Evolutionary conservation across 2,329 filamentous ascomycete species (phyloP).

Genomic region (Calonectria crousiana): DNA sequence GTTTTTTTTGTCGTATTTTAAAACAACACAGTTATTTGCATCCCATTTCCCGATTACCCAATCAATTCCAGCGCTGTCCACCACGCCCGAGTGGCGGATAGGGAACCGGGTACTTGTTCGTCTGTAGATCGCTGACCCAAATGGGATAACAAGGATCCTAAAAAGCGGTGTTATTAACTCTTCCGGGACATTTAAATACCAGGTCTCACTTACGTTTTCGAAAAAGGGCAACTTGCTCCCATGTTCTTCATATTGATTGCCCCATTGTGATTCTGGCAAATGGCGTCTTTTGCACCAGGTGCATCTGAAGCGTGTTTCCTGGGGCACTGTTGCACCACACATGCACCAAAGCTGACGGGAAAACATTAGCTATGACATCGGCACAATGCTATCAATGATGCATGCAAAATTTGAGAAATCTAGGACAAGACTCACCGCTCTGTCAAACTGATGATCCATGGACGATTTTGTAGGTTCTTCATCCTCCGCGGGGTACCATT

Average conservation of each 20-base stretch:
- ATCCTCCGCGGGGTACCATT: background rate
- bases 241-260: background rate
- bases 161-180: too few species aligned
- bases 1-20: too few species aligned
- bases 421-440: background rate
- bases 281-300: constrained; percentile 35
- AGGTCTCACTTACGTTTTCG: constrained; percentile 19
- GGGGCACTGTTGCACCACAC: constrained; percentile 13
- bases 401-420: background rate
- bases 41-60: too few species aligned
- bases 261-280: constrained; percentile 26
- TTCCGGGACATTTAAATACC: background rate
- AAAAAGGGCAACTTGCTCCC: constrained; percentile 27
- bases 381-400: too few species aligned
- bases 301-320: constrained; percentile 5
- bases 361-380: background rate
- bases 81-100: background rate
- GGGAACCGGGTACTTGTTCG: background rate
- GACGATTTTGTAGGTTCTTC: constrained; percentile 8
- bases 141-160: background rate
- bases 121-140: background rate
- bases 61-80: background rate
- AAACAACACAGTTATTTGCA: too few species aligned
- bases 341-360: constrained; percentile 30
- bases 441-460: background rate